Evolutionary conservation across 768 basidiomycete species (phyloP), one percentile per base, ranked within the genome.

Genomic region (Wakefieldia striispora): DNA sequence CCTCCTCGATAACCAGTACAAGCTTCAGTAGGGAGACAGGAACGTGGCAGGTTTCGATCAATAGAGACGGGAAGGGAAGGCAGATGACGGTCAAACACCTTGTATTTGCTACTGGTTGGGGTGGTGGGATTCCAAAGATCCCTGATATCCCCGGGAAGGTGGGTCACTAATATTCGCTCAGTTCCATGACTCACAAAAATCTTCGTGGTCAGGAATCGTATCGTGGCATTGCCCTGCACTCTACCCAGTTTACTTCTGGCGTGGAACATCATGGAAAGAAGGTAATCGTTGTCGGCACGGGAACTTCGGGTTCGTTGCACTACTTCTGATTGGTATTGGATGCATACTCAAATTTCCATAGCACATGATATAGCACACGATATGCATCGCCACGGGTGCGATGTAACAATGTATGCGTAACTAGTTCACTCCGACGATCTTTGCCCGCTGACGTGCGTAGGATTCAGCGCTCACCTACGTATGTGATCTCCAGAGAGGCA

Each of bases 231-330:
- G 55, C 79, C 7, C 45, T 78, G 5, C 85, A 88, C 59, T 85
- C 84, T 0, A 67, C 71, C 2, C 54, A 72, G 20, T 78, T 79
- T 60, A 76, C 68, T 14, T 69, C 68, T 13, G 78, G 76, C 0
- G 45, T 60, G 1, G 77, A 75, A 7, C 75, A 78, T 57, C 49
- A 56, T 11, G 82, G 83, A 10, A 86, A 86, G 71, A 84, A 80
- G 56, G 83, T 76, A 4, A 72, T 86, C 5, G 72, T 88, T 7
- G 70, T 88, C 8, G 84, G 86, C 5, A 77, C 84, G 13, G 77
- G 79, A 41, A 84, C 78, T 40, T 84, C 84, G 35, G 79, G 78
- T 79, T 44, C 21, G 44, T 35, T 20, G 10, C 24, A 37, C 33
- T 16, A 7, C 11, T 38, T 20, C 47, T 31, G n/a, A 60, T 29